A percentile compares a stretch with the other conserved stretches of the same genome.
Conservation (phyloP, 306 rosid genomes). For the Cucurbita argyrosperma region DNA sequence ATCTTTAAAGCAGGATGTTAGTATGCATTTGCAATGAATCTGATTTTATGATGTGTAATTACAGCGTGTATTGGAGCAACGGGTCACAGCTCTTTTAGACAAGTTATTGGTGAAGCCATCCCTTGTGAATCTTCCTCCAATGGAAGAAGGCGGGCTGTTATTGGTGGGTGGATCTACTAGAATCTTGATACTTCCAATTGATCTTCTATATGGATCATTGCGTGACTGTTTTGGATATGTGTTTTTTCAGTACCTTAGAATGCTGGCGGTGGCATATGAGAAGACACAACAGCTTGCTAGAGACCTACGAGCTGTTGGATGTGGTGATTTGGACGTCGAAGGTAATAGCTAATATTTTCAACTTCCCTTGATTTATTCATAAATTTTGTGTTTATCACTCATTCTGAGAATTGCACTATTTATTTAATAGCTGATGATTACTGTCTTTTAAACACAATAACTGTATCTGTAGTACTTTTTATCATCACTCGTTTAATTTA, state of each 20-base stretch:
- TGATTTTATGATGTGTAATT: slow-evolving; percentile 11
- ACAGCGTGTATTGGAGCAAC: slow-evolving; percentile 95
- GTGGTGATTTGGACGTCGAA: slow-evolving; percentile 98
- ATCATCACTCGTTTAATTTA: not conserved
- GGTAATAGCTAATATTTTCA: slow-evolving; percentile 31
- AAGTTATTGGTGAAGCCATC: slow-evolving; percentile 82
- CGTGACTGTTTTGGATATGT: slow-evolving; percentile 19
- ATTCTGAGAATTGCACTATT: not conserved
- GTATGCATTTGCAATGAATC: not conserved
- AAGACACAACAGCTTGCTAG: slow-evolving; percentile 92
- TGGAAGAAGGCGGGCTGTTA: slow-evolving; percentile 96
- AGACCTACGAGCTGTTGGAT: slow-evolving; percentile 80
- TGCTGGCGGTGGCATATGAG: slow-evolving; percentile 96
- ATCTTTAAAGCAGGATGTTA: not conserved
- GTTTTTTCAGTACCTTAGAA: slow-evolving; percentile 76
- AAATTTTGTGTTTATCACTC: not conserved
- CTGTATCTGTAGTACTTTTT: not conserved
- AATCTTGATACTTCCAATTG: not conserved
- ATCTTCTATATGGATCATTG: slow-evolving; percentile 6
- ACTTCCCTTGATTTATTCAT: not conserved
- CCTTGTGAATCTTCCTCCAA: slow-evolving; percentile 71
- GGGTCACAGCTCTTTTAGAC: slow-evolving; percentile 80
- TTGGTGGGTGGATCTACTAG: slow-evolving; percentile 43
- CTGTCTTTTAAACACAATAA: not conserved
- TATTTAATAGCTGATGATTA: not conserved